Base-by-base conservation (phyloP, 1,284 basidiomycete species). In the Rhodofomes roseus region DNA sequence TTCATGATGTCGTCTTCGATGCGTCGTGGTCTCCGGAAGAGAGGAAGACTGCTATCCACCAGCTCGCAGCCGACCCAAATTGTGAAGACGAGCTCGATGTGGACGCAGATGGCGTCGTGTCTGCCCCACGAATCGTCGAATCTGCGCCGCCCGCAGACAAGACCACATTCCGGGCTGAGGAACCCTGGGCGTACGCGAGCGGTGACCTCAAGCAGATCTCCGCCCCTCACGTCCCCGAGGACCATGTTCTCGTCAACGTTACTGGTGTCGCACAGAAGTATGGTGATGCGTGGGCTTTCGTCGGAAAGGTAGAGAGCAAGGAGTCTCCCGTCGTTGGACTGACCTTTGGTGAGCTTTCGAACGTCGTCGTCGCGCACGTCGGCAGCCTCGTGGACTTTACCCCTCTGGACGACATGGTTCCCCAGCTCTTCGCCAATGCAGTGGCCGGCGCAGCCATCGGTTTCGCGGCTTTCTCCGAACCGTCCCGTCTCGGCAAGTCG, bases 1-100 rank as follows among this genome's bases (percentile, higher is more conserved):
- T 68, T 20, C 60, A 59, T 20, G 52, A 57, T 2, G 66, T 57
- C 6, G 58, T 63, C 18, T 66, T 65, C 27, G 57, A 62, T 29
- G 14, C 34, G 1, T 43, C 55, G 2, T 55, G 53, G 54, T 50
- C 58, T 43, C 18, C 12, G 14, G 55, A 55, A 12, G 34, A 61
- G 43, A 40, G 54, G 34, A 53, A 22, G 27, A 41, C 55, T 4
- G 61, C 55, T 5, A 34, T 56, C 4, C 36, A 44, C 2, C 18
- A 44, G 7, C 44, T 62, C 1, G 18, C 53, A 14, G 14, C 31
- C 1, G 14, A 56, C 1, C 50, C 53, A 0, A 36, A 48, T 12
- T 51, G 27, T 23, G 63, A 64, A n/a, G 18, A 57, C 2, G 64
- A 65, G 31, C 11, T 65, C 4, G 29, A 39, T 4, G 55, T 65